phyloP scores from a whole-genome alignment of 2,329 filamentous ascomycete genomes.

The Neonectria magnoliae region DNA sequence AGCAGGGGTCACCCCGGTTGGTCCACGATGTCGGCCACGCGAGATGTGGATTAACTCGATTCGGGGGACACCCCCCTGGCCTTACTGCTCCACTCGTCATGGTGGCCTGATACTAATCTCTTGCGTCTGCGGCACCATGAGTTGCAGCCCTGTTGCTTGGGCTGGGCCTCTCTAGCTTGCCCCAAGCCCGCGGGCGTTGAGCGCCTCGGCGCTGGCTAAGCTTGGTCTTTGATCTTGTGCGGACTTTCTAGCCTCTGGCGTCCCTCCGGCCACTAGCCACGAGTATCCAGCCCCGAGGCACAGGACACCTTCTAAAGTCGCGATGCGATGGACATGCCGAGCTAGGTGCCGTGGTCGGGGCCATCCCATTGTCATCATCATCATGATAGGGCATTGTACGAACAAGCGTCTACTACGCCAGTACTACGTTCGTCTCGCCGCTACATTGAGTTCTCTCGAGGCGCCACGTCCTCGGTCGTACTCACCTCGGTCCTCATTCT shows the following conservation, averaged over 20 bases:
- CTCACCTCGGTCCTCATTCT: background rate
- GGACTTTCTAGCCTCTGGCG: background rate
- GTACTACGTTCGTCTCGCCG: background rate
- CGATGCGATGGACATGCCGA: background rate
- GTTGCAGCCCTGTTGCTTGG: slow-evolving; percentile 33
- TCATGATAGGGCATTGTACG: slow-evolving; percentile 2
- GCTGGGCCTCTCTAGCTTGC: slow-evolving; percentile 11
- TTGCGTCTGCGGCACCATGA: slow-evolving; percentile 33
- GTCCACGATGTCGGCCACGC: slow-evolving; percentile 42
- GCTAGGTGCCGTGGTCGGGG: too few relatives aligned
- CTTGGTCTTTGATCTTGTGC: slow-evolving; percentile 11
- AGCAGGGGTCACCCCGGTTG: slow-evolving; percentile 39
- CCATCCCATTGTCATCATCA: too few relatives aligned
- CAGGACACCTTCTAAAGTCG: slow-evolving; percentile 2
- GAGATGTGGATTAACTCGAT: slow-evolving; percentile 46
- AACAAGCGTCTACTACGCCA: background rate
- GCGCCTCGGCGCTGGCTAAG: slow-evolving; percentile 9
- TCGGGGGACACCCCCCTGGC: slow-evolving; percentile 23
- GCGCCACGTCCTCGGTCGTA: background rate
- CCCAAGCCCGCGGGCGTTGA: slow-evolving; percentile 15
- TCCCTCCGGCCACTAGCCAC: background rate
- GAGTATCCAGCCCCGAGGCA: slow-evolving; percentile 7
- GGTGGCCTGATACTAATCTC: slow-evolving; percentile 45
- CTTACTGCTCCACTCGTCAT: slow-evolving; percentile 36
- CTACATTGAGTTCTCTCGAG: background rate